Base-by-base conservation (phyloP, 208 protist genomes). In the Porcisia deanei region DNA sequence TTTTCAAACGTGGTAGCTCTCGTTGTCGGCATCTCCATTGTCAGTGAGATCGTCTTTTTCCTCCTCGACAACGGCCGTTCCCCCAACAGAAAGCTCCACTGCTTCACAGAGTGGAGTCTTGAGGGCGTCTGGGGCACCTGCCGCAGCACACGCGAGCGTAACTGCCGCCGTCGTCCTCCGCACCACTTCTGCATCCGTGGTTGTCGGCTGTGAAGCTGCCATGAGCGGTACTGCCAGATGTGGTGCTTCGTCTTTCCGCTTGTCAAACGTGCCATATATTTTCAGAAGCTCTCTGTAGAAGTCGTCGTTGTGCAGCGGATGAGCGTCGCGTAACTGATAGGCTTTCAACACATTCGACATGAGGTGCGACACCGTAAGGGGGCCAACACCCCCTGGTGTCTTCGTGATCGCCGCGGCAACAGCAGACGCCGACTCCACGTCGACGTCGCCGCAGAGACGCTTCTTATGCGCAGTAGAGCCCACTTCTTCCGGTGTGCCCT, bases 341-440 rank as follows among this genome's bases (percentile, higher is more conserved):
- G 89, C 92, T 71, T 93, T 91, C 47, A 98, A 77, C 2, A 96
- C 97, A 84, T 97, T 98, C 64, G 87, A 77, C 89, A 99, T 90
- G 5, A 98, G 77, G 69, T 94, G 91, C 12, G 93, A 93, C 58
- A 98, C 93, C 5, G 98, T 99, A 86, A 99, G 98, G 1, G 98
- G 98, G 20, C 98, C 98, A 12, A 99, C 98, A 66, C 98, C 98
- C 49, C 98, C 98, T 9, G 98, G 98, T 6, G 98, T 97, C 14
- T 98, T 97, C 5, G 98, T 99, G 43, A 99, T 92, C 34, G 88
- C 83, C 22, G 81, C 73, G 0, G 94, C 98, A 0, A 93, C 76
- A 25, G 76, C 47, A 30, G 73, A 73, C 6, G 89, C 81, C 16
- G 91, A 98, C 4, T 80, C 88, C 2, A 98, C 81, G 77, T 98